A percentile compares a stretch with the other conserved stretches of the same genome.
Evolutionary conservation across 140 eudicot species (phyloP).

Genomic region (Erigeron philadelphicus): DNA sequence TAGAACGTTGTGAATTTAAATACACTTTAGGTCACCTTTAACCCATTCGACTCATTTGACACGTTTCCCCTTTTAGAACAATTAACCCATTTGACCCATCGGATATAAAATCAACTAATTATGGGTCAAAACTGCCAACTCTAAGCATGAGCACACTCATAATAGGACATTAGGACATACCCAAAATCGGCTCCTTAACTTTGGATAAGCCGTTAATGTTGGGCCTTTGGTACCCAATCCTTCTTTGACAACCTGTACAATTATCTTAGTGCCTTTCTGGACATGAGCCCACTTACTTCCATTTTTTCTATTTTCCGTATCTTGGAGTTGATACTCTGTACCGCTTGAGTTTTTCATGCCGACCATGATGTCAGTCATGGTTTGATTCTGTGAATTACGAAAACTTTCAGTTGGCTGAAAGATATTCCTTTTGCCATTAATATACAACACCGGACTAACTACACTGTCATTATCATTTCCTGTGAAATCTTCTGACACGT

Average conservation of each 20-base stretch:
- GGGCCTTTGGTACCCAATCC: conserved; percentile 93
- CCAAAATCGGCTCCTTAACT: conserved; percentile 90
- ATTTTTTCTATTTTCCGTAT: conserved; percentile 20
- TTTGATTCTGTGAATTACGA: conserved; percentile 31
- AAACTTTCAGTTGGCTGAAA: conserved; percentile 36
- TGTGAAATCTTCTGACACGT: conserved; percentile 36
- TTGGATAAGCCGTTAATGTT: conserved; percentile 79
- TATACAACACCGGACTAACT: conserved; percentile 32
- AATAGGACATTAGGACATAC: conserved; percentile 35
- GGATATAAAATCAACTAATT: background rate
- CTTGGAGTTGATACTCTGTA: conserved; percentile 29
- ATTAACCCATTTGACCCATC: background rate
- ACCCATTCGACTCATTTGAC: background rate
- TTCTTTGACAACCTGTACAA: conserved; percentile 92
- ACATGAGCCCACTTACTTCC: conserved; percentile 65
- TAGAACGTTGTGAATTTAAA: background rate
- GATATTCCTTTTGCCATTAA: conserved; percentile 27
- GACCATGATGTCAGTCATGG: conserved; percentile 9
- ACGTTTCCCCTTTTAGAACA: background rate
- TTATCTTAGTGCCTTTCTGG: conserved; percentile 74
- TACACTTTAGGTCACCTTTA: background rate
- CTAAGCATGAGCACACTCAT: background rate
- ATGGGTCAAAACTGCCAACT: background rate
- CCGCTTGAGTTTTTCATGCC: conserved; percentile 17
- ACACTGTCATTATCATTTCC: conserved; percentile 49